Base-by-base conservation (phyloP, 352 stramenopile genomes). In the Phytophthora podocarpi region DNA sequence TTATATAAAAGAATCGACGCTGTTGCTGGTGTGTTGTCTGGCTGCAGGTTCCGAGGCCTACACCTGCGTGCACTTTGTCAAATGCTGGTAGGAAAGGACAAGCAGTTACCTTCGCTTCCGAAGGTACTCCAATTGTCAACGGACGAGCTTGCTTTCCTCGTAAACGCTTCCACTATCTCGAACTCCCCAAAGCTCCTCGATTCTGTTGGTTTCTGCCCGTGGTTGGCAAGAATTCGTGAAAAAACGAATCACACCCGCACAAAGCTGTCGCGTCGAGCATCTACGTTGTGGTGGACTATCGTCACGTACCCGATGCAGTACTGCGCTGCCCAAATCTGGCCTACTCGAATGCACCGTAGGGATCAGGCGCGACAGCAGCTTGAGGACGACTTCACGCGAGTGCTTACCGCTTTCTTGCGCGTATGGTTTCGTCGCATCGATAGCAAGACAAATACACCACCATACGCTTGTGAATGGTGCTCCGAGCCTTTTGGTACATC, bases 391-490 rank as follows among this genome's bases (percentile, higher is more conserved):
- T 55, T 65, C 27, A 39, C 43, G 1, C 72, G 65, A 11, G 36
- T 72, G 11, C 16, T 70, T 5, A 42, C 39, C 11, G 31, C 31
- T 24, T 63, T 64, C 28, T 48, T 77, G 32, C 51, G 68, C 1
- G 57, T 59, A 13, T 56, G 62, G 43, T 81, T 76, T 37, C 68
- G 65, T 31, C 53, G 24, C 9, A 41, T 59, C 12, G 53, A 66
- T 26, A 45, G 42, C 24, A 41, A 49, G 23, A 26, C 31, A 12
- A 68, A 73, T 20, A 18, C 30, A 13, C 72, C 72, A n/a, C 59
- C 49, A 27, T 74, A 67, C 28, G 37, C 50, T 16, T 78, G 68
- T n/a, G 39, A 64, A 20, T 73, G 64, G 68, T 78, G 72, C 20
- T 52, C 31, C 21, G 58, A 67, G 32, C 48, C 60, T 1, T 67